Conservation (phyloP, 116 monocot genomes). For the Papilionanthe hybrid region DNA sequence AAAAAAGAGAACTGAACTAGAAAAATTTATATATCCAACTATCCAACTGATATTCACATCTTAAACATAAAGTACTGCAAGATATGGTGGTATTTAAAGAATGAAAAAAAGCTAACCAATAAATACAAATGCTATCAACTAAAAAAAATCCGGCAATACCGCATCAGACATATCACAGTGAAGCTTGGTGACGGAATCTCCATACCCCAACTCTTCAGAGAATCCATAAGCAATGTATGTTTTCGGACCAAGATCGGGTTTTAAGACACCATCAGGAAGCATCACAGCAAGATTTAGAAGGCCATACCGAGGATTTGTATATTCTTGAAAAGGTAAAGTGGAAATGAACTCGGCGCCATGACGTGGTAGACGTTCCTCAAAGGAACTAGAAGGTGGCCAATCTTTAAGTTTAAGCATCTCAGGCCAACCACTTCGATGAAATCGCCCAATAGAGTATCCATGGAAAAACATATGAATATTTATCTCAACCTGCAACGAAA, state of each 20-base stretch:
- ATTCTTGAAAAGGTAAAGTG: conserved; percentile 47
- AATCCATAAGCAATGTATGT: conserved; percentile 38
- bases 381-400: conserved; percentile 32
- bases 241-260: conserved; percentile 43
- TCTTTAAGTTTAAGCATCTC: conserved; percentile 51
- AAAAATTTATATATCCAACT: not conserved
- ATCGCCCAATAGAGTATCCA: conserved; percentile 25
- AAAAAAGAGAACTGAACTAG: not conserved
- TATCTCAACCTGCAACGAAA: conserved; percentile 23
- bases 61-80: not conserved
- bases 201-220: conserved; percentile 25
- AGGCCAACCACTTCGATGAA: conserved; percentile 27
- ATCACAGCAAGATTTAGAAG: conserved; percentile 29
- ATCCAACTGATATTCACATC: not conserved
- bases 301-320: conserved; percentile 35
- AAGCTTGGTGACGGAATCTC: conserved; percentile 64
- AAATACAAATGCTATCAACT: not conserved
- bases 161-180: conserved; percentile 63
- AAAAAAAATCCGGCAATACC: conserved; percentile 15
- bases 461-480: conserved; percentile 31
- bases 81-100: not conserved
- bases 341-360: conserved; percentile 34
- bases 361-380: conserved; percentile 38
- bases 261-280: conserved; percentile 33
- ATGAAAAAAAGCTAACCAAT: not conserved